Conservation (phyloP, 169 alveolate genomes). For the Perkinsus olseni region DNA sequence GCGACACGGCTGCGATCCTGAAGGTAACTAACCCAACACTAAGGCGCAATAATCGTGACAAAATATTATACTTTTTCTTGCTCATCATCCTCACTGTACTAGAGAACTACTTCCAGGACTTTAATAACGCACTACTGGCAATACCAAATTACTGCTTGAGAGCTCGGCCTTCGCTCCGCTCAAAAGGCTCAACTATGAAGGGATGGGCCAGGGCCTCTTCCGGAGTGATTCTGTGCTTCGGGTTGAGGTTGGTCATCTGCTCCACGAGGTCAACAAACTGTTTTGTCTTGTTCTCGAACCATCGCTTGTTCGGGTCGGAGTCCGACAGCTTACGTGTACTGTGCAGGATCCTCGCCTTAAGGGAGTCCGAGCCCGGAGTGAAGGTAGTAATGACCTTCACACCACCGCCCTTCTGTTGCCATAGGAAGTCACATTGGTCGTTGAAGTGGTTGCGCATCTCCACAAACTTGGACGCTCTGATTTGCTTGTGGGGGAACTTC, state of each 20-base stretch:
- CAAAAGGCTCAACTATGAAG: conserved; percentile 57
- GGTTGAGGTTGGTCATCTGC: conserved; percentile 84
- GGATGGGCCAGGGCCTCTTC: conserved; percentile 92
- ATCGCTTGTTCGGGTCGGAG: conserved; percentile 39
- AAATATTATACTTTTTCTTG: not conserved
- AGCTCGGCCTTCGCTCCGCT: conserved; percentile 9
- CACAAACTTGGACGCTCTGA: conserved; percentile 70
- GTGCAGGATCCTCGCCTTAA: conserved; percentile 4
- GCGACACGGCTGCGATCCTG: too few relatives aligned
- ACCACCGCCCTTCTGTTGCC: conserved; percentile 52
- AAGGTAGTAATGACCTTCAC: conserved; percentile 28
- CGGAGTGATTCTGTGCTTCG: conserved; percentile 86
- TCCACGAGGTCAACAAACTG: conserved; percentile 87
- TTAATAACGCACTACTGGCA: too few relatives aligned
- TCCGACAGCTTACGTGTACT: conserved; percentile 31
- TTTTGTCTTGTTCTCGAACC: conserved; percentile 46
- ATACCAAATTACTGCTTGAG: not conserved
- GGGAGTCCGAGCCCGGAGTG: not conserved
- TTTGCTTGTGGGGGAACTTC: conserved; percentile 77
- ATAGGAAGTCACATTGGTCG: conserved; percentile 47
- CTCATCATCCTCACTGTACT: not conserved
- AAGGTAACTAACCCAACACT: not conserved
- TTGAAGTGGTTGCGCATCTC: conserved; percentile 59
- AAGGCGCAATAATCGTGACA: not conserved
- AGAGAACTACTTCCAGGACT: not conserved